phyloP scores from a whole-genome alignment of 208 protist genomes.

The Crithidia bombi region DNA sequence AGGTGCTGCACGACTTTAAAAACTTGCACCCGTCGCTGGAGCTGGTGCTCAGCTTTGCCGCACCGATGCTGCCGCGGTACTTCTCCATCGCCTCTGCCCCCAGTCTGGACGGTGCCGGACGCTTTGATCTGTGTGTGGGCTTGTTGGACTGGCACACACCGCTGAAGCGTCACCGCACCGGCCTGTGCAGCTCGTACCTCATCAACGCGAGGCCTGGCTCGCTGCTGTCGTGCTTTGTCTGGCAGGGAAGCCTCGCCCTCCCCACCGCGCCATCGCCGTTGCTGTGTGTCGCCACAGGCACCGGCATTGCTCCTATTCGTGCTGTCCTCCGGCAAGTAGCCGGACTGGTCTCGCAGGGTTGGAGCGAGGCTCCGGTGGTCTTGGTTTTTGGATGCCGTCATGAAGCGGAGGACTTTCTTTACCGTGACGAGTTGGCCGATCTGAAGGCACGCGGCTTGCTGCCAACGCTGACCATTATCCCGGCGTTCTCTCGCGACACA shows the following conservation, averaged over 20 bases:
- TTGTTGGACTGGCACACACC: constrained; percentile 80
- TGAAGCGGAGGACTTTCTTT: constrained; percentile 76
- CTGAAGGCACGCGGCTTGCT: constrained; percentile 34
- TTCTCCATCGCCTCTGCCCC: constrained; percentile 83
- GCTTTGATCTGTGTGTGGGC: constrained; percentile 68
- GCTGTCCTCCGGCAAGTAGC: constrained; percentile 72
- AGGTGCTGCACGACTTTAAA: constrained; percentile 87
- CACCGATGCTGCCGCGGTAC: constrained; percentile 73
- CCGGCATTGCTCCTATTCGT: constrained; percentile 85
- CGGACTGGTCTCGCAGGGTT: constrained; percentile 28
- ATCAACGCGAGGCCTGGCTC: constrained; percentile 34
- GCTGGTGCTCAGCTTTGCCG: constrained; percentile 61
- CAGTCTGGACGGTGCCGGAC: constrained; percentile 39
- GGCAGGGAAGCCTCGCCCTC: constrained; percentile 64
- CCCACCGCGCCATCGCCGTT: constrained; percentile 55
- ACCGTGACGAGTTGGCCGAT: constrained; percentile 65
- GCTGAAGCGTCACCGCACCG: constrained; percentile 66
- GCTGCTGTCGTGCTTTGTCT: constrained; percentile 65
- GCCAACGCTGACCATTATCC: constrained; percentile 58
- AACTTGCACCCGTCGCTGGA: constrained; percentile 57
- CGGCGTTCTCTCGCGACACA: constrained; percentile 85
- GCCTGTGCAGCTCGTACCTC: constrained; percentile 76
- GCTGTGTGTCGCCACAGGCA: constrained; percentile 77
- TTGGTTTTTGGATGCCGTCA: constrained; percentile 85
- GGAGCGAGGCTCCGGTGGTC: constrained; percentile 61